These are phyloP conservation scores for Xylaria sp. DNA, from an alignment of 2,329 filamentous ascomycete genomes.

Conservation along the genomic window DNA sequence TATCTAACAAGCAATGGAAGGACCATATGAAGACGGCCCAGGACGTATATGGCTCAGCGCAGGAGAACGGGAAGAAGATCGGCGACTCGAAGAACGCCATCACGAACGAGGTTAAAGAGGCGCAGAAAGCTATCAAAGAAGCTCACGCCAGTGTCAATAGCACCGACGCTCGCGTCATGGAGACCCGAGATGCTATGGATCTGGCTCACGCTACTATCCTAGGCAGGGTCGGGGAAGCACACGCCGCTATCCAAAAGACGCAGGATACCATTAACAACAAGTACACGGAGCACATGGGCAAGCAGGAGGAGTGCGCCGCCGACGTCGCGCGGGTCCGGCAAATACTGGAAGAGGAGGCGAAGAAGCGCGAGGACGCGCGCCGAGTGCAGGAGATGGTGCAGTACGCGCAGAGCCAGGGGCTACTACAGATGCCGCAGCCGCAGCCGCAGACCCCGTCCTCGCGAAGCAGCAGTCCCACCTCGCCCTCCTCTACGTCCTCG, in stretches of 20 bases:
- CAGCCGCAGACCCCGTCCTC: conserved; percentile 26
- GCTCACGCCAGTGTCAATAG: conserved; percentile 33
- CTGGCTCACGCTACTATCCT: conserved; percentile 22
- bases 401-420: conserved; percentile 42
- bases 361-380: conserved; percentile 40
- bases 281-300: conserved; percentile 37
- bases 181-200: conserved; percentile 36
- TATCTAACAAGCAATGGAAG: conserved; percentile 41
- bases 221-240: conserved; percentile 35
- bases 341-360: conserved; percentile 43
- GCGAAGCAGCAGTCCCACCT: conserved; percentile 31
- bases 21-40: conserved; percentile 38
- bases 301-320: conserved; percentile 41
- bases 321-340: conserved; percentile 41
- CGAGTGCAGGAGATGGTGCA: conserved; percentile 39
- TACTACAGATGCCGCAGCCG: conserved; percentile 29
- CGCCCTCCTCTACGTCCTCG: conserved; percentile 1
- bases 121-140: conserved; percentile 37
- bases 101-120: conserved; percentile 36
- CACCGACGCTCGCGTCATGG: conserved; percentile 33
- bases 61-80: conserved; percentile 40
- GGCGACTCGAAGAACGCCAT: conserved; percentile 26
- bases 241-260: conserved; percentile 35
- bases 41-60: conserved; percentile 30
- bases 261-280: conserved; percentile 40